Evolutionary conservation across 352 stramenopile genomes (phyloP).

Genomic region (Thalassiosira ordinaria): DNA sequence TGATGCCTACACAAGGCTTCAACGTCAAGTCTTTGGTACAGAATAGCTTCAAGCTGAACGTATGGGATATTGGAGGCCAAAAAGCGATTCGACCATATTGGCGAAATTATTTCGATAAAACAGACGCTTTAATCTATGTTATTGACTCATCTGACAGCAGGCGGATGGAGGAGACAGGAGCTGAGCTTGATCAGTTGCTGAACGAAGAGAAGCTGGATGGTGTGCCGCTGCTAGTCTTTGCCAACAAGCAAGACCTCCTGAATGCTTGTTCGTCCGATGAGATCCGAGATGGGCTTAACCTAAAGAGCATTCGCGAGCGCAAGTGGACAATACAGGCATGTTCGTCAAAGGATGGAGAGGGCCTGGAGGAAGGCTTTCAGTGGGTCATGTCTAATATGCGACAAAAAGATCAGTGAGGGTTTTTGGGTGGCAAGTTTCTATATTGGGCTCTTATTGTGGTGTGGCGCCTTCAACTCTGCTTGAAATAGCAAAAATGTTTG

Average conservation of each 20-base stretch:
- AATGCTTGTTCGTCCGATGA: constrained; percentile 89
- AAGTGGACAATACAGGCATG: constrained; percentile 44
- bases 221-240: constrained; percentile 93
- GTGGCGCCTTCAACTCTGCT: too few relatives aligned
- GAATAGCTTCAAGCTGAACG: constrained; percentile 96
- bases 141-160: constrained; percentile 93
- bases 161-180: constrained; percentile 92
- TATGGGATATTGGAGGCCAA: constrained; percentile 96
- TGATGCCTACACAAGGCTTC: constrained; percentile 75
- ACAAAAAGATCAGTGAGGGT: constrained; percentile 18
- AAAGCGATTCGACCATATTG: constrained; percentile 97
- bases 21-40: constrained; percentile 96
- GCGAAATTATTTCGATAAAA: constrained; percentile 98
- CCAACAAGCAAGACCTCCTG: constrained; percentile 96
- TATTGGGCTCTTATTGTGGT: too few relatives aligned
- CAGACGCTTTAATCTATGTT: constrained; percentile 94
- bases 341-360: constrained; percentile 33
- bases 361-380: constrained; percentile 35
- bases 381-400: constrained; percentile 35
- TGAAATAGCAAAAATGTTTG: too few relatives aligned
- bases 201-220: constrained; percentile 93
- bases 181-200: constrained; percentile 92
- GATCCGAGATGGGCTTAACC: constrained; percentile 91
- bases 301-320: constrained; percentile 27
- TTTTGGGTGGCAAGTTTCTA: too few relatives aligned